Base-by-base conservation (phyloP, 805 yeast species). In the Saccharomycopsis olivae region DNA sequence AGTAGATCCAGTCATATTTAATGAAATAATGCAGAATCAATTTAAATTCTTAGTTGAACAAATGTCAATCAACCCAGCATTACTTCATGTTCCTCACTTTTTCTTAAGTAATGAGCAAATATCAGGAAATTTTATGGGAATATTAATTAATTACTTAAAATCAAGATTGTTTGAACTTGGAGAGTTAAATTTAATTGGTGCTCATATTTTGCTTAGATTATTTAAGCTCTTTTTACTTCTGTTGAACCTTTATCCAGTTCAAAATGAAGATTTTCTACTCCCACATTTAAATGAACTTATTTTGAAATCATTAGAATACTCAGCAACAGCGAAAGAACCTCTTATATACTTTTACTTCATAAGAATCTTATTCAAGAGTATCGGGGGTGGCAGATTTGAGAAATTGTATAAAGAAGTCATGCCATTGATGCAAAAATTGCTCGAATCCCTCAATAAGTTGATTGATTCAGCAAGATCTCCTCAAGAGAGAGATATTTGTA, bases 321-420 rank as follows among this genome's bases (percentile, higher is more conserved):
- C 96, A 0, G 81, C 96, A 1, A 75, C 78, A 5, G 84, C 96
- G 0, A 81, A 83, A 49, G 96, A 89, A 53, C 97, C 98, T 4
- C 68, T 85, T 18, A 85, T 86, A 2, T 92, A 87, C 56, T 88
- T 89, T 47, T 83, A 87, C 51, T 65, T 92, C 50, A 80, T 92
- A 17, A 67, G 97, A 51, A 85, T 95, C 0, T 62, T 92, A 36
- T 92, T 92, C 65, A 69, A 97, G 58, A 83, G 94, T 52, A 88
- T 92, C 35, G 95, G 96, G 25, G 97, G 98, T 37, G 98, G 98
- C 5, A 68, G 97, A 43, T 89, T 92, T 56, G 99, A 92, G 57
- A 77, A 79, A 39, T 65, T 92, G 14, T 94, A 94, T 63, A 85
- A 92, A 51, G 95, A 88, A 46, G 89, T 94, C 15, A 71, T 87